Evolutionary conservation across 495 filamentous ascomycete species (phyloP).

Genomic region (Parachaetomium inaequale): DNA sequence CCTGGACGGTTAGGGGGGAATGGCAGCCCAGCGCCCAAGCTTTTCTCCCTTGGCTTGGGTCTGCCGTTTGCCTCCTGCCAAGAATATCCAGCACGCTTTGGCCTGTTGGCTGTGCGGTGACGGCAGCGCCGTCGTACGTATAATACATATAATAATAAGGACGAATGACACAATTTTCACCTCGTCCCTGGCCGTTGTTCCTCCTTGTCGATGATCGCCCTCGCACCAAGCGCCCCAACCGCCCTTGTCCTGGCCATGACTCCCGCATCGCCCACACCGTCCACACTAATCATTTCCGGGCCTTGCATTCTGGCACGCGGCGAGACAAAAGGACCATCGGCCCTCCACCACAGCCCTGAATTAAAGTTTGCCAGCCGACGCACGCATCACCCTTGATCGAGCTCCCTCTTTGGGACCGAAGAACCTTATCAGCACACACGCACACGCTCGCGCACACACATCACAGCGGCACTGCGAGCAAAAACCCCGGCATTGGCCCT

Average conservation of each 20-base stretch:
- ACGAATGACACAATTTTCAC: slow-evolving; percentile 16
- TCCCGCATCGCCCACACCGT: slow-evolving; percentile 22
- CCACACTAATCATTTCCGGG: slow-evolving; percentile 33
- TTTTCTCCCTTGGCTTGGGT: background rate
- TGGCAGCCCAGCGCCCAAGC: background rate
- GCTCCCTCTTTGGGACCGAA: background rate
- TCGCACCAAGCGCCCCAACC: slow-evolving; percentile 9
- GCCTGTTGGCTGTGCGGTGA: background rate
- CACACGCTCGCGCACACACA: background rate
- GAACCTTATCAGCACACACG: background rate
- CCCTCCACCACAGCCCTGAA: slow-evolving; percentile 10
- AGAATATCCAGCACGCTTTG: background rate
- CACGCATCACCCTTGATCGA: slow-evolving; percentile 3
- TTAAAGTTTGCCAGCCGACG: slow-evolving; percentile 16
- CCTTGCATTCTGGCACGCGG: slow-evolving; percentile 29
- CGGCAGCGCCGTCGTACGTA: background rate
- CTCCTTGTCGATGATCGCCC: slow-evolving; percentile 6
- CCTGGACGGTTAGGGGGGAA: background rate
- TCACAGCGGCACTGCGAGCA: background rate
- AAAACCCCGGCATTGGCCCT: background rate
- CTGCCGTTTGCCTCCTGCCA: slow-evolving; percentile 9
- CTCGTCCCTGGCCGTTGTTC: slow-evolving; percentile 2
- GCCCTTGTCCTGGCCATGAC: slow-evolving; percentile 26
- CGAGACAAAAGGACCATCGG: slow-evolving; percentile 25
- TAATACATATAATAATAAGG: slow-evolving; percentile 6